Conservation (phyloP, 2,329 filamentous ascomycete species). For the Curvularia lunata region DNA sequence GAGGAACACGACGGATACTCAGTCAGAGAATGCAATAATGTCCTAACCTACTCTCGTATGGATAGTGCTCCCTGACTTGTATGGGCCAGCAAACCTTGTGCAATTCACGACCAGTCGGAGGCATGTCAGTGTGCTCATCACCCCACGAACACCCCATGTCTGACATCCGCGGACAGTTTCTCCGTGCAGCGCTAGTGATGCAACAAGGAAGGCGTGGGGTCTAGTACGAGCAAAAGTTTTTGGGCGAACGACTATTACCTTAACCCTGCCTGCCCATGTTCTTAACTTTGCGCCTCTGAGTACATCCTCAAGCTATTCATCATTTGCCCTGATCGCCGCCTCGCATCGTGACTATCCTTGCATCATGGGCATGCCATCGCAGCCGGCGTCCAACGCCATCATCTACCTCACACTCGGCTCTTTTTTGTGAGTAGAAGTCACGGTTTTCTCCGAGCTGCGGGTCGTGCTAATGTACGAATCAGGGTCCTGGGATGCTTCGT, state of each 20-base stretch:
- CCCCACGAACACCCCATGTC: conserved; percentile 10
- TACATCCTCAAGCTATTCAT: conserved; percentile 12
- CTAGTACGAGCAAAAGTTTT: conserved; percentile 32
- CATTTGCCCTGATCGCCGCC: conserved; percentile 11
- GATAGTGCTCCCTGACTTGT: not conserved
- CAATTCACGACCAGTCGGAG: not conserved
- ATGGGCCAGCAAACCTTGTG: not conserved
- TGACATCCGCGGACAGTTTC: conserved; percentile 27
- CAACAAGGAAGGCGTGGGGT: conserved; percentile 31
- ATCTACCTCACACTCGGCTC: conserved; percentile 79
- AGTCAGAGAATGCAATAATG: not conserved
- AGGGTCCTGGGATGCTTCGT: conserved; percentile 69
- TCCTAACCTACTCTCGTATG: not conserved
- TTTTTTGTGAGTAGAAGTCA: conserved; percentile 68
- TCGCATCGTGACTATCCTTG: conserved; percentile 4
- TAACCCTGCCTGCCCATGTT: conserved; percentile 32
- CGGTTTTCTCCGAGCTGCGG: not conserved
- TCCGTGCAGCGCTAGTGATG: conserved; percentile 31
- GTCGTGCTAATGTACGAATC: conserved; percentile 20
- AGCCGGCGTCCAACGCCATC: conserved; percentile 78
- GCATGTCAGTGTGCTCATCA: not conserved
- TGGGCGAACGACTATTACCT: conserved; percentile 21
- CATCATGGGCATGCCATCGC: conserved; percentile 76
- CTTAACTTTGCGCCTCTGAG: conserved; percentile 16
- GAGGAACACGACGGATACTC: conserved; percentile 1